These are phyloP conservation scores for Aspergillus texensis DNA, from an alignment of 2,329 filamentous ascomycete genomes.

Conservation along the genomic window DNA sequence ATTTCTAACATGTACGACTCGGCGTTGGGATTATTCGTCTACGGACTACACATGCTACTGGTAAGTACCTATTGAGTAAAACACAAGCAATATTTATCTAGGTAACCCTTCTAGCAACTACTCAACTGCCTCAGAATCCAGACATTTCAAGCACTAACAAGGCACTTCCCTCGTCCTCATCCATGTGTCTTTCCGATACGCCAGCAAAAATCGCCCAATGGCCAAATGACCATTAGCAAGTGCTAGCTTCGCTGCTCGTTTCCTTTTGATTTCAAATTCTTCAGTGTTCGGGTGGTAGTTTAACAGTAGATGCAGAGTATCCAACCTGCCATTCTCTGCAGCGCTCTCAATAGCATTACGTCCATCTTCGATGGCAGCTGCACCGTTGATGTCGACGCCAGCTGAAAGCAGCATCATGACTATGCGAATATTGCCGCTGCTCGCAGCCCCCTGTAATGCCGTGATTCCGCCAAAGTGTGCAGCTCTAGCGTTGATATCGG, in stretches of 20 bases:
- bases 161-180: neutral
- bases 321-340: neutral
- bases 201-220: conserved; percentile 18
- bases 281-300: conserved; percentile 8
- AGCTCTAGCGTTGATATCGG: conserved; percentile 10
- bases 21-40: too few species aligned
- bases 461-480: neutral
- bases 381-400: neutral
- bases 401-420: neutral
- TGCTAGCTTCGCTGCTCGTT: conserved; percentile 14
- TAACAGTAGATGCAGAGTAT: neutral
- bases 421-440: neutral
- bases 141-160: neutral
- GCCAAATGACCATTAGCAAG: conserved; percentile 16
- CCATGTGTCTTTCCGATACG: conserved; percentile 10
- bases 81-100: too few species aligned
- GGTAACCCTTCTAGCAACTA: neutral
- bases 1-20: too few species aligned
- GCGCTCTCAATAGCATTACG: conserved; percentile 4
- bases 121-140: neutral
- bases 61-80: too few species aligned
- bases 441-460: conserved; percentile 1
- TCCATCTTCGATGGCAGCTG: neutral
- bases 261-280: conserved; percentile 15
- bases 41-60: too few species aligned